Conservation (phyloP, 2,329 filamentous ascomycete species). For the Capronia epimyces region DNA sequence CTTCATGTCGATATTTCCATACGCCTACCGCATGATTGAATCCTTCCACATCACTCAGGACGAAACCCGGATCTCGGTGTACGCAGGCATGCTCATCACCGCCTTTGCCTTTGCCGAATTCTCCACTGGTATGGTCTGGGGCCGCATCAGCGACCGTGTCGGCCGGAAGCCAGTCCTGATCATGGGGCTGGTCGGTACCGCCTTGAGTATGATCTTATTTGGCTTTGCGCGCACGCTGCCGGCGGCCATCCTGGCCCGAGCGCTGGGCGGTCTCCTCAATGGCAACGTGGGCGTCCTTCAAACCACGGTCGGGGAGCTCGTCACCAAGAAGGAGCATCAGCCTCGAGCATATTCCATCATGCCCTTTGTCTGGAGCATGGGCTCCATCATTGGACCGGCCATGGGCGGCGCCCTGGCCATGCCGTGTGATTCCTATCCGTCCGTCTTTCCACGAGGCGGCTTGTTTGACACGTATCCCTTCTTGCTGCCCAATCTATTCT, state of each 20-base stretch:
- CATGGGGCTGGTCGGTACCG: constrained; percentile 83
- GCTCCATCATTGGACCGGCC: constrained; percentile 87
- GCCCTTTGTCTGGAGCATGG: constrained; percentile 96
- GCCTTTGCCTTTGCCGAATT: constrained; percentile 96
- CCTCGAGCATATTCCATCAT: constrained; percentile 94
- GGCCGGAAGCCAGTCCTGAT: constrained; percentile 90
- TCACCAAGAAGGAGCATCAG: constrained; percentile 89
- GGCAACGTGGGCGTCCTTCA: constrained; percentile 95
- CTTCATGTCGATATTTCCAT: constrained; percentile 99
- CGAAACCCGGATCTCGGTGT: constrained; percentile 75
- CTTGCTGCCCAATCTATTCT: constrained; percentile 86
- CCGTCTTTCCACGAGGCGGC: constrained; percentile 63
- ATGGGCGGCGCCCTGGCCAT: constrained; percentile 85
- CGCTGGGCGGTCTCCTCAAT: constrained; percentile 84
- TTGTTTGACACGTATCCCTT: constrained; percentile 87
- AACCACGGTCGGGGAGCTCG: constrained; percentile 88
- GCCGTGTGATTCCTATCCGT: constrained; percentile 76
- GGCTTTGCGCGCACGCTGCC: constrained; percentile 80
- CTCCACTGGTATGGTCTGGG: constrained; percentile 87
- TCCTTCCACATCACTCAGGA: constrained; percentile 81
- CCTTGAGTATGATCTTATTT: constrained; percentile 85
- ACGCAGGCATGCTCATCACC: constrained; percentile 92
- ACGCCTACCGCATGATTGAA: constrained; percentile 95
- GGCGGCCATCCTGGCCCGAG: constrained; percentile 78
- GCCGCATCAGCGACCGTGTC: constrained; percentile 81